Evolutionary conservation across 2,329 filamentous ascomycete species (phyloP).

Genomic region (Diaporthe batatas): DNA sequence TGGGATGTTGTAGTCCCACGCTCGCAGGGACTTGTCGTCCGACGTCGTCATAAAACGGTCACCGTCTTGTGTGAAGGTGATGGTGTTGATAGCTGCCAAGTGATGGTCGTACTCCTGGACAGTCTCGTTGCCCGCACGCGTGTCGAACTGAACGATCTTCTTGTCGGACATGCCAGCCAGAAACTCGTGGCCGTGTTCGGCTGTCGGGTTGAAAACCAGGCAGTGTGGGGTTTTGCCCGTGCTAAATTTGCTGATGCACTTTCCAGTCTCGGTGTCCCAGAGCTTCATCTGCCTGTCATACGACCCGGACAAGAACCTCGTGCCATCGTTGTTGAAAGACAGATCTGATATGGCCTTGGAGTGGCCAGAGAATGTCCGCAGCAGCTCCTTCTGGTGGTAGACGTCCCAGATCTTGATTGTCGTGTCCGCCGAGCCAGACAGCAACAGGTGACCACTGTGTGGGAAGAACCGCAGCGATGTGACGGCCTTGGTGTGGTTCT

Average conservation of each 20-base stretch:
- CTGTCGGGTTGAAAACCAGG: conserved; percentile 89
- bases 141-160: conserved; percentile 98
- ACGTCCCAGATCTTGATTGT: conserved; percentile 96
- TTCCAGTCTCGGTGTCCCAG: conserved; percentile 97
- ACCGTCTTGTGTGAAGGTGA: conserved; percentile 95
- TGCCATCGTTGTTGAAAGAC: conserved; percentile 85
- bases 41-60: conserved; percentile 97
- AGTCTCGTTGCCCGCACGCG: conserved; percentile 78
- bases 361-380: conserved; percentile 93
- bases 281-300: conserved; percentile 98
- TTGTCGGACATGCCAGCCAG: conserved; percentile 98
- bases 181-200: conserved; percentile 86
- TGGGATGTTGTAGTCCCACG: conserved; percentile 98
- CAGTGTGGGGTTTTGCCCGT: conserved; percentile 97
- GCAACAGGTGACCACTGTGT: conserved; percentile 84
- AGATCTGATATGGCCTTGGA: conserved; percentile 91
- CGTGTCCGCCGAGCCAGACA: conserved; percentile 90
- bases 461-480: conserved; percentile 94
- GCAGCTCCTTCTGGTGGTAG: conserved; percentile 88
- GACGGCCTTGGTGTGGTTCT: conserved; percentile 84
- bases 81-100: conserved; percentile 96
- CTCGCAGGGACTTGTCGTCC: conserved; percentile 94
- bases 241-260: conserved; percentile 88
- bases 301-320: conserved; percentile 88
- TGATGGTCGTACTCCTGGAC: conserved; percentile 99